Evolutionary conservation across 2,329 filamentous ascomycete genomes (phyloP), one percentile per base, ranked within the genome.

Genomic region (Arthroderma uncinatum): DNA sequence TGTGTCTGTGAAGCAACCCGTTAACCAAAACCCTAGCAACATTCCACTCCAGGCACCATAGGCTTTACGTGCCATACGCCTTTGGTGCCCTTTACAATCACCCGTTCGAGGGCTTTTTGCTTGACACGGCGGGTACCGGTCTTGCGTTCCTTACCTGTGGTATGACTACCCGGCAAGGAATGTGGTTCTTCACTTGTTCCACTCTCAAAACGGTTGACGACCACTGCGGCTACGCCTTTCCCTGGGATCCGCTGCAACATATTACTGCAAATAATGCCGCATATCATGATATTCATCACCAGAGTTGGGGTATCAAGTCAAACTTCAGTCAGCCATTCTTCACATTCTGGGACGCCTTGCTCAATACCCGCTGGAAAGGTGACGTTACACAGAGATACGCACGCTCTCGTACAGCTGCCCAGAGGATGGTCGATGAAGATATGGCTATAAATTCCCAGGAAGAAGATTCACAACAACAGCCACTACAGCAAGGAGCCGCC

Each of bases 31-130:
- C 23, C 25, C 21, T 62, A 92, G 87, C 84, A 61, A 87, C 85
- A 56, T 93, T 96, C 75, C 93, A 97, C 76, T 92, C 91, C 50
- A 85, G 92, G 59, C 93, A 98, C 73, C 93, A 98, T 77, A 87
- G 92, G 40, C 84, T 98, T 34, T 97, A 98, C 71, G 93, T 97
- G 2, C 93, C 93, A 2, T 98, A 97, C 71, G 93, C 93, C 2
- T 98, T 92, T 71, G 93, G 93, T 58, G 93, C 93, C 16, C 81
- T 97, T 9, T 98, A 97, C 79, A 97, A 96, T 73, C 92, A 97
- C 69, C 91, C 91, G 0, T 76, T 97, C 53, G 93, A 97, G 74
- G 92, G 91, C 8, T 95, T 98, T 68, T 78, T 95, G 36, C 81
- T 97, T 61, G 93, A 98, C 70, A 97, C 91, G 0, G 79, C 90